These are phyloP conservation scores for Lablab purpureus DNA, from an alignment of 306 rosid species.

Conservation along the genomic window DNA sequence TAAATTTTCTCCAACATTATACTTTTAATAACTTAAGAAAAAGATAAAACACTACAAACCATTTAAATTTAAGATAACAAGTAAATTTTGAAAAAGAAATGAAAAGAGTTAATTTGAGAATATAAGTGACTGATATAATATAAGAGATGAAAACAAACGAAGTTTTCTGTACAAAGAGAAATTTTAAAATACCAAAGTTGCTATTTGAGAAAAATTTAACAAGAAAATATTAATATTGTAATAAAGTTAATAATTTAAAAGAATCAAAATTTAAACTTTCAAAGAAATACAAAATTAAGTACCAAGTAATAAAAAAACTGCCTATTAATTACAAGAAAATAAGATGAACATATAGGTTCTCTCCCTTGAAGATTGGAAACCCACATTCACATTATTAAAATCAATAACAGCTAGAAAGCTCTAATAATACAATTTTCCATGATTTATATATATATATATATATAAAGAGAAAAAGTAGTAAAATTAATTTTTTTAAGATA, in stretches of 20 bases:
- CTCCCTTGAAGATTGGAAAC: neutral
- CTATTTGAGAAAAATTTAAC: neutral
- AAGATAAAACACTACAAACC: neutral
- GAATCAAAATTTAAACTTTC: neutral
- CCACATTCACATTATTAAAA: neutral
- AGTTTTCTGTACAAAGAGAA: too few relatives aligned
- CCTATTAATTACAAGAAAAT: neutral
- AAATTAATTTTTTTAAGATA: too few relatives aligned
- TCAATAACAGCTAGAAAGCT: neutral
- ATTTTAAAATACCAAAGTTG: too few relatives aligned
- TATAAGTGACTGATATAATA: too few relatives aligned
- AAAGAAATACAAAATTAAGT: neutral
- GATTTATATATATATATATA: neutral
- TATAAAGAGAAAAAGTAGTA: too few relatives aligned
- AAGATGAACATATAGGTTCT: neutral
- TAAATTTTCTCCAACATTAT: too few relatives aligned
- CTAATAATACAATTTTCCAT: neutral
- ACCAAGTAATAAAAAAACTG: neutral
- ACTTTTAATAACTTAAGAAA: too few relatives aligned
- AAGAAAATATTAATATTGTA: neutral
- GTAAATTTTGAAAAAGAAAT: too few relatives aligned
- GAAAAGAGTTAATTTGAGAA: too few relatives aligned
- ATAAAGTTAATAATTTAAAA: neutral
- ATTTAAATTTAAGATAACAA: neutral
- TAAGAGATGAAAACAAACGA: too few relatives aligned